Percentiles rank a stretch among this genome's conserved stretches.
Conservation (phyloP, 225 moss, liverwort and hornwort genomes). For the Climacium dendroides region DNA sequence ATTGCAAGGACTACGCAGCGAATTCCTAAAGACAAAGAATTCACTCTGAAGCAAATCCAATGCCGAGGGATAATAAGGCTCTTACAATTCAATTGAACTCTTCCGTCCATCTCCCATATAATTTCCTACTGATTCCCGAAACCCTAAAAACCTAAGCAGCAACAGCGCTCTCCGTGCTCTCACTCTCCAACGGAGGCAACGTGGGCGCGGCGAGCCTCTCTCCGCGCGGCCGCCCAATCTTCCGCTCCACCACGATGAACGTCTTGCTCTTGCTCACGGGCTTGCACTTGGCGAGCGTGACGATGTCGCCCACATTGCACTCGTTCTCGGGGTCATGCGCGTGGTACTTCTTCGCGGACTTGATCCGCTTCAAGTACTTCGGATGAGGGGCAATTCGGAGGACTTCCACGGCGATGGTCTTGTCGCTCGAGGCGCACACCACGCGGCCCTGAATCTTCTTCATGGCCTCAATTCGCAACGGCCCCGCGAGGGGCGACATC, state of each 20-base stretch:
- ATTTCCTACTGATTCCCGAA: background rate
- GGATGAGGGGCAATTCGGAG: conserved; percentile 47
- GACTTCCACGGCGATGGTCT: conserved; percentile 84
- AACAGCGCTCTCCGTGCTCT: background rate
- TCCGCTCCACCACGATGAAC: conserved; percentile 55
- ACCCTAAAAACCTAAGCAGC: conserved; percentile 11
- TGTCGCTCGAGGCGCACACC: conserved; percentile 52
- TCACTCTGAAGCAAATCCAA: background rate
- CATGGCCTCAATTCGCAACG: conserved; percentile 56
- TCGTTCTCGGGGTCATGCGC: conserved; percentile 85
- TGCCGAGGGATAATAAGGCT: background rate
- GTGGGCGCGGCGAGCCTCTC: conserved; percentile 11
- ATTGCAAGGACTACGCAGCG: background rate
- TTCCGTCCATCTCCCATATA: background rate
- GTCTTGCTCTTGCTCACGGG: conserved; percentile 87
- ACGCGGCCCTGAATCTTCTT: conserved; percentile 94
- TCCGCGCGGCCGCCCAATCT: conserved; percentile 14
- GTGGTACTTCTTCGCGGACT: conserved; percentile 64
- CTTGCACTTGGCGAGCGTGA: conserved; percentile 61
- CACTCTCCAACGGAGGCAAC: conserved; percentile 35
- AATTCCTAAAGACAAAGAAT: background rate
- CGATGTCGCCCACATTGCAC: conserved; percentile 73
- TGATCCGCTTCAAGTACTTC: conserved; percentile 85
- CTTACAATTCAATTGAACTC: background rate
- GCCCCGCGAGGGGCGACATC: background rate